Percentiles rank a stretch among this genome's conserved stretches.
phyloP scores from a whole-genome alignment of 1,284 basidiomycete species.

The Tilletiaria anomala region DNA sequence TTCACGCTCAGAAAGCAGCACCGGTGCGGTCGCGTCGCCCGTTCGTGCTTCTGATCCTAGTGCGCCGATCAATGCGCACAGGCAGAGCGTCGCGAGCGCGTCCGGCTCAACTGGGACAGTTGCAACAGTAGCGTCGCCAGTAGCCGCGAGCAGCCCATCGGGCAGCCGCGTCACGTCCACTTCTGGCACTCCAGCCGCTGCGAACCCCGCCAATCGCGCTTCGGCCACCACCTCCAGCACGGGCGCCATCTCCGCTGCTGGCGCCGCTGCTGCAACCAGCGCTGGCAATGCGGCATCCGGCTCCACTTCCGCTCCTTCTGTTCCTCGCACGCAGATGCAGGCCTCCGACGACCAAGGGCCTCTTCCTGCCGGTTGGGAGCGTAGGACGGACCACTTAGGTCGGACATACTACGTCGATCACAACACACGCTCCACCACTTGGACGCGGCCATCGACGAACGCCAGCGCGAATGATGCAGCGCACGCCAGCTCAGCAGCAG shows the following conservation, averaged over 20 bases:
- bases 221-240: slow-evolving; percentile 5
- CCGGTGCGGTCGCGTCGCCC: too few relatives aligned
- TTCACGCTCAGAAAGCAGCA: not conserved
- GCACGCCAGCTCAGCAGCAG: slow-evolving; percentile 21
- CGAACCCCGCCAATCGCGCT: slow-evolving; percentile 1
- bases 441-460: slow-evolving; percentile 49
- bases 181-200: not conserved
- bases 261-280: not conserved
- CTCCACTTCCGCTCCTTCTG: slow-evolving; percentile 4
- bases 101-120: too few relatives aligned
- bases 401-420: slow-evolving; percentile 69
- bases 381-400: slow-evolving; percentile 71
- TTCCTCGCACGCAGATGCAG: slow-evolving; percentile 6
- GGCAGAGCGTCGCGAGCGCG: too few relatives aligned
- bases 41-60: too few relatives aligned
- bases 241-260: not conserved
- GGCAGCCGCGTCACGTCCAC: not conserved
- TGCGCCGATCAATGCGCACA: too few relatives aligned
- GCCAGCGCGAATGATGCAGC: slow-evolving; percentile 22
- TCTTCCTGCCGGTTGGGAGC: slow-evolving; percentile 81
- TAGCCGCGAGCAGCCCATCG: not conserved
- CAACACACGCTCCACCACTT: slow-evolving; percentile 82
- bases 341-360: slow-evolving; percentile 25
- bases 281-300: slow-evolving; percentile 1
- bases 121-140: too few relatives aligned